Conservation (phyloP, 345 rosid species). For the Eucalyptus shirleyi region DNA sequence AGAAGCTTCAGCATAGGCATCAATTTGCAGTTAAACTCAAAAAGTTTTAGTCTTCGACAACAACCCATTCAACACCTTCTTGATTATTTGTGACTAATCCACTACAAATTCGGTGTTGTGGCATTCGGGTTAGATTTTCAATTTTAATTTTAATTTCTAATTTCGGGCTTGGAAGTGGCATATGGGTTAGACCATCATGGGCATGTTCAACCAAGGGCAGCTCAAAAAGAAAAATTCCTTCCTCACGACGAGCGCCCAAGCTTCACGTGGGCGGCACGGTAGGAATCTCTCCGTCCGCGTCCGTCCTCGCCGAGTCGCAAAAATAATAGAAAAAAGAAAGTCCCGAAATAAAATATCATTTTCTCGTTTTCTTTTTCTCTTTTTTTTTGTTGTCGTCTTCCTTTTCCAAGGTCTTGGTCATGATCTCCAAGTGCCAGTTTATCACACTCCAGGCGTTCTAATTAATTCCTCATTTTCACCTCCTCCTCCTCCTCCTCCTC, state of each 20-base stretch:
- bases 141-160: background rate
- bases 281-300: background rate
- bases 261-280: background rate
- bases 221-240: background rate
- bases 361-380: background rate
- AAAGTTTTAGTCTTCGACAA: background rate
- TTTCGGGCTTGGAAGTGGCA: background rate
- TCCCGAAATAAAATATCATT: background rate
- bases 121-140: background rate
- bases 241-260: background rate
- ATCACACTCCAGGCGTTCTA: background rate
- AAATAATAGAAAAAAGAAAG: background rate
- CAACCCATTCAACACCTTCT: background rate
- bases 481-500: no score
- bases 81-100: background rate
- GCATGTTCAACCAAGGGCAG: background rate
- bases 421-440: background rate
- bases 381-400: background rate
- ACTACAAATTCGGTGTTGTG: background rate
- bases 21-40: background rate
- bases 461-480: background rate
- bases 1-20: background rate
- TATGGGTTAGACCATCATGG: background rate
- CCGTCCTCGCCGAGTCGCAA: background rate
- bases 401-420: background rate